Base-by-base conservation (phyloP, 2,329 filamentous ascomycete species). In the Helotiales sp. region DNA sequence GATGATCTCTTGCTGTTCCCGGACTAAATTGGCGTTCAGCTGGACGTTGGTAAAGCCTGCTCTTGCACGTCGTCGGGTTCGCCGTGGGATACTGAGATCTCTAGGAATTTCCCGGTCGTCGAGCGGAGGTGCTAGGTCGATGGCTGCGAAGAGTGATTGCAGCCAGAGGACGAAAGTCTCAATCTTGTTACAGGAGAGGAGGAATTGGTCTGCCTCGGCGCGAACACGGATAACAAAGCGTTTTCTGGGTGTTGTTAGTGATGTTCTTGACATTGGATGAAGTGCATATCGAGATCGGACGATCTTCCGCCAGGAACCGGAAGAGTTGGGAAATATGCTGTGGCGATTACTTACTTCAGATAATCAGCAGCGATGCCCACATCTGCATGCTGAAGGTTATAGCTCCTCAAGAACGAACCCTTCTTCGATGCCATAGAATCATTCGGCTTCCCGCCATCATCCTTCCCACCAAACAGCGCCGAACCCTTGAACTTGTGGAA, bases 301-400 rank as follows among this genome's bases (percentile, higher is more conserved):
- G 52, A 17, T 26, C 20, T 26, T 50, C 22, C 30, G n/a, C 17
- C 2, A 28, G 8, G 20, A 52, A 34, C 54, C 28, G 15, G 34
- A 65, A 52, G 49, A 20, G 63, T n/a, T 43, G 11, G 54, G 20
- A n/a, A 62, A 58, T 17, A 58, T 22, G 32, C 43, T 26, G 8
- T 1, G 30, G 47, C 20, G n/a, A 34, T 13, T 20, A 82, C 86
- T 73, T 78, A 89, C 85, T 92, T 91, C 73, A 85, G 83, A 76
- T 91, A 90, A 77, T 93, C 91, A 17, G 87, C 85, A 10, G 91
- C 91, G 69, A 93, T 86, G 11, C 91, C 91, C 24, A 91, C 87
- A 77, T 93, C 91, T 24, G 91, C 91, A 75, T 93, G 89, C 70
- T 92, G 85, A 57, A 93, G 82, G 61, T 88, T 91, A 76, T 92